phyloP scores from a whole-genome alignment of 2,329 filamentous ascomycete species.

The Chaetomium strumarium region DNA sequence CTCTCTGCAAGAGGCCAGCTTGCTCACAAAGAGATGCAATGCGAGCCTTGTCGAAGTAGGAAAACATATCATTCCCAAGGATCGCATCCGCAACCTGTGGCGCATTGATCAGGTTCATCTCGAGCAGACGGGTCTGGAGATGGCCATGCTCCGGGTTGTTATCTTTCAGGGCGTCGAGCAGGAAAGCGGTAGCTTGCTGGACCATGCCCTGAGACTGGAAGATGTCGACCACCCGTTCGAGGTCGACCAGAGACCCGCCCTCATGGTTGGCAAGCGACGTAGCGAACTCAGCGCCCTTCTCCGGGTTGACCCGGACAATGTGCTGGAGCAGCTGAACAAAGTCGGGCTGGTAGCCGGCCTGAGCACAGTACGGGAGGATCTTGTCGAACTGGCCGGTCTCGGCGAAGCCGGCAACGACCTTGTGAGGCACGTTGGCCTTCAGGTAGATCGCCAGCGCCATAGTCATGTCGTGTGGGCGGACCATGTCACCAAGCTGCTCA shows the following conservation, averaged over 20 bases:
- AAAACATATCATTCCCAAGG: slow-evolving; percentile 97
- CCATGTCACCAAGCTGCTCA: slow-evolving; percentile 91
- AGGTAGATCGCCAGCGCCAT: slow-evolving; percentile 86
- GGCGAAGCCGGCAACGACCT: slow-evolving; percentile 90
- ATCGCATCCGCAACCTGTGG: slow-evolving; percentile 98
- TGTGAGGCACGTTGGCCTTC: slow-evolving; percentile 82
- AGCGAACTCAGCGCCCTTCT: slow-evolving; percentile 93
- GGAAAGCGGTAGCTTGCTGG: slow-evolving; percentile 95
- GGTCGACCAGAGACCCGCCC: slow-evolving; percentile 78
- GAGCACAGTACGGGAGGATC: slow-evolving; percentile 84
- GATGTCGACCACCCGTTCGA: slow-evolving; percentile 92
- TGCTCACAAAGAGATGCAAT: slow-evolving; percentile 91
- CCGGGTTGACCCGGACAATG: slow-evolving; percentile 83
- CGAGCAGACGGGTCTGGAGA: slow-evolving; percentile 86
- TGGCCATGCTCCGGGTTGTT: slow-evolving; percentile 91
- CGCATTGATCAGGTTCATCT: slow-evolving; percentile 97
- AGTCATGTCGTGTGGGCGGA: slow-evolving; percentile 81
- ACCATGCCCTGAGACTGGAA: slow-evolving; percentile 98
- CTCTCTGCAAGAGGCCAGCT: slow-evolving; percentile 78
- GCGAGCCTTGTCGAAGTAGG: slow-evolving; percentile 86
- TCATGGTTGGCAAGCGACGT: slow-evolving; percentile 87
- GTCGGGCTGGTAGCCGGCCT: slow-evolving; percentile 87
- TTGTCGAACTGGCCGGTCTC: slow-evolving; percentile 96
- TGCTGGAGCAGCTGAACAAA: slow-evolving; percentile 89
- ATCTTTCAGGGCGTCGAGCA: slow-evolving; percentile 90